Percentiles rank a stretch among this genome's conserved stretches.
phyloP scores from a whole-genome alignment of 805 yeast species.

The Teunomyces lycoperdinae region DNA sequence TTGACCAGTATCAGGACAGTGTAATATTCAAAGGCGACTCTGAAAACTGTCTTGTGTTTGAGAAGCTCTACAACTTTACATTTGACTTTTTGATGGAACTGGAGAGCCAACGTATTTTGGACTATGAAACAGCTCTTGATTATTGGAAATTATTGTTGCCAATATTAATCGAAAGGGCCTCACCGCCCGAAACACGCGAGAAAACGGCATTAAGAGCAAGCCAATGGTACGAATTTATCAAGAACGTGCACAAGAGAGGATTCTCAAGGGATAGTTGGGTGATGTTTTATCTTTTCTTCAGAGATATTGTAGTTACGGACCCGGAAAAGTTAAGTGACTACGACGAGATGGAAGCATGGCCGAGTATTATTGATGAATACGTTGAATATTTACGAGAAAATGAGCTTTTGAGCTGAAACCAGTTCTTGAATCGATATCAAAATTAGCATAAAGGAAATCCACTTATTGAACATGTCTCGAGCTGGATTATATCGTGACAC shows the following conservation, averaged over 20 bases:
- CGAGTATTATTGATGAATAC: slow-evolving; percentile 79
- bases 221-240: slow-evolving; percentile 60
- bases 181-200: not conserved
- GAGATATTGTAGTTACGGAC: slow-evolving; percentile 46
- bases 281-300: slow-evolving; percentile 70
- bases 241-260: slow-evolving; percentile 38
- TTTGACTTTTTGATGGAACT: slow-evolving; percentile 64
- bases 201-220: slow-evolving; percentile 30
- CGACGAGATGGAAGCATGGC: slow-evolving; percentile 90
- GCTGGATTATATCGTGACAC: not conserved
- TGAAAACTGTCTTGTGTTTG: slow-evolving; percentile 43
- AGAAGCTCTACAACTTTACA: slow-evolving; percentile 64
- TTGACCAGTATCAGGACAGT: slow-evolving; percentile 14
- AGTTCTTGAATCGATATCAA: not conserved
- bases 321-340: slow-evolving; percentile 51
- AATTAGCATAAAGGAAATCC: too few relatives aligned
- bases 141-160: slow-evolving; percentile 74
- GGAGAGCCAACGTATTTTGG: slow-evolving; percentile 51
- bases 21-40: slow-evolving; percentile 7
- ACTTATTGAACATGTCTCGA: not conserved
- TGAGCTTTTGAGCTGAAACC: slow-evolving; percentile 9
- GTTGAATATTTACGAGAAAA: slow-evolving; percentile 53
- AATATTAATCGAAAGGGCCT: slow-evolving; percentile 4
- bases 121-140: slow-evolving; percentile 59
- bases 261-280: slow-evolving; percentile 80